Conservation (phyloP, 2,329 filamentous ascomycete species). For the Colletotrichum euphorbiae region DNA sequence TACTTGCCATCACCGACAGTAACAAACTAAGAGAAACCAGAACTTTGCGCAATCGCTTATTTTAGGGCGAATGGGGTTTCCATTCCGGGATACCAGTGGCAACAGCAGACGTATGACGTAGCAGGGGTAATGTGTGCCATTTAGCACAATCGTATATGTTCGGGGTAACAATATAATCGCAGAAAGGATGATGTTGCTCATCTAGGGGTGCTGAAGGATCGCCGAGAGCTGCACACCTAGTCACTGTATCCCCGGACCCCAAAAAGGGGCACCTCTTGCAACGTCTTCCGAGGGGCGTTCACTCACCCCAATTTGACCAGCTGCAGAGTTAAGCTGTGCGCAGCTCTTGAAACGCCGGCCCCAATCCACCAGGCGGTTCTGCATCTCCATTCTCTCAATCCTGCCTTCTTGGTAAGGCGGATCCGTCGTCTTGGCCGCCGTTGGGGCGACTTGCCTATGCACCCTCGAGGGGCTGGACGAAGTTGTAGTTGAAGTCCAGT, state of each 20-base stretch:
- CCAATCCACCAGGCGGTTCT: not conserved
- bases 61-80: not conserved
- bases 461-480: constrained; percentile 66
- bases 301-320: constrained; percentile 35
- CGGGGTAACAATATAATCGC: constrained; percentile 7
- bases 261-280: constrained; percentile 21
- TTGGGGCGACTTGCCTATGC: constrained; percentile 49
- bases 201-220: constrained; percentile 26
- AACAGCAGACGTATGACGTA: constrained; percentile 21
- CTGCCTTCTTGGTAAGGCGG: not conserved
- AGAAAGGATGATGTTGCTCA: constrained; percentile 15
- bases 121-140: constrained; percentile 12
- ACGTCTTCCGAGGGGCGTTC: constrained; percentile 34
- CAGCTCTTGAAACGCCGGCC: constrained; percentile 27
- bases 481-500: constrained; percentile 81
- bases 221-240: constrained; percentile 35
- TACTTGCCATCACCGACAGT: constrained; percentile 19
- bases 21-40: constrained; percentile 7
- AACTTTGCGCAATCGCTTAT: not conserved
- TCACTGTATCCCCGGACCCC: constrained; percentile 35
- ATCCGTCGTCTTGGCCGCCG: not conserved
- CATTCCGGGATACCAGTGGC: constrained; percentile 23
- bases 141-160: constrained; percentile 4
- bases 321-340: constrained; percentile 13
- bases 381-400: not conserved